Conservation (phyloP, 108 stramenopile genomes). For the Phaeodactylum tricornutum region DNA sequence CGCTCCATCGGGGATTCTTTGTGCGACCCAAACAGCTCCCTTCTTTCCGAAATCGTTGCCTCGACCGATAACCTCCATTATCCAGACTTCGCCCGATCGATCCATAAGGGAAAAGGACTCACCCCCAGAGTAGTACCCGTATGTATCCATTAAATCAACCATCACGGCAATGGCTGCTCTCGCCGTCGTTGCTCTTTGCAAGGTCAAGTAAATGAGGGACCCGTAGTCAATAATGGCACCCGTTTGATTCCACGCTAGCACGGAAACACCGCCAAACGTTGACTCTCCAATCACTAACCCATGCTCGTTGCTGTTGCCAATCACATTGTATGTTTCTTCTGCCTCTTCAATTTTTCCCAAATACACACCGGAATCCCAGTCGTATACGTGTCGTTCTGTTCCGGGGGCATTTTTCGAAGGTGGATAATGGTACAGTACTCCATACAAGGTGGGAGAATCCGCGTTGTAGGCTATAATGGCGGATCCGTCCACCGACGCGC, state of each 20-base stretch:
- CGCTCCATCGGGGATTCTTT: slow-evolving; percentile 41
- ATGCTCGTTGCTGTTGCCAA: slow-evolving; percentile 61
- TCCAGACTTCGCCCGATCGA: slow-evolving; percentile 64
- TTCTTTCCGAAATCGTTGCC: slow-evolving; percentile 24
- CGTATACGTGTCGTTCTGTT: slow-evolving; percentile 23
- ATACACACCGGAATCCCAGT: slow-evolving; percentile 60
- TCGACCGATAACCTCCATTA: slow-evolving; percentile 66
- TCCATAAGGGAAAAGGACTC: slow-evolving; percentile 63
- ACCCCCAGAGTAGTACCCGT: slow-evolving; percentile 56
- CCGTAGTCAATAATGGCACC: slow-evolving; percentile 63
- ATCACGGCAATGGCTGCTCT: slow-evolving; percentile 53
- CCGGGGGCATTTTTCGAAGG: slow-evolving; percentile 7
- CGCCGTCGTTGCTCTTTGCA: slow-evolving; percentile 52
- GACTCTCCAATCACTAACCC: slow-evolving; percentile 71
- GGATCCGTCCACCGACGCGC: slow-evolving; percentile 38
- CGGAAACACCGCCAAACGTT: slow-evolving; percentile 59
- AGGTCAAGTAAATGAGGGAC: slow-evolving; percentile 60
- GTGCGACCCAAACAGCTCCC: slow-evolving; percentile 72
- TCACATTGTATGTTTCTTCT: slow-evolving; percentile 50
- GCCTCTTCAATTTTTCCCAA: slow-evolving; percentile 50
- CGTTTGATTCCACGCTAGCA: slow-evolving; percentile 18
- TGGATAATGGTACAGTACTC: slow-evolving; percentile 52
- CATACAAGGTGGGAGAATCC: slow-evolving; percentile 17
- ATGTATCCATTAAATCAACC: slow-evolving; percentile 36
- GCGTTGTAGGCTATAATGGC: slow-evolving; percentile 66